Base-by-base conservation (phyloP, 306 rosid genomes). In the Dicorynia guianensis region DNA sequence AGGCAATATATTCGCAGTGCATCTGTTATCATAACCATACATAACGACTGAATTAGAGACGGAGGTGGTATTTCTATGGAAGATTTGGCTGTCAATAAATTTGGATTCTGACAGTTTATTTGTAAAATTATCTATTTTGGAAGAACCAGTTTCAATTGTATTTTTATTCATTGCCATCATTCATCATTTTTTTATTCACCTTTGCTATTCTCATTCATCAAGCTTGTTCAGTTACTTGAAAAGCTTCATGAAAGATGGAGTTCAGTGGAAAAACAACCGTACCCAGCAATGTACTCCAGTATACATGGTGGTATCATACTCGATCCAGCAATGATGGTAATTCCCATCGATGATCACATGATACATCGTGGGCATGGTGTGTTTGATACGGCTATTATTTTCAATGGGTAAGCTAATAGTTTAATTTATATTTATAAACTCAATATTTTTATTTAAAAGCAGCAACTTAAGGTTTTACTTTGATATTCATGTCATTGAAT, bases 271-370 rank as follows among this genome's bases (percentile, higher is more conserved):
- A 86, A 85, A 56, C 81, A 81, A 83, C 90, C 93, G 69, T 92
- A 87, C 75, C 93, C 96, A 6, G 97, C 96, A 33, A 92, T 92
- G 97, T 92, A 86, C 72, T 92, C 96, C 60, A 92, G 98, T 80
- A 35, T 85, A 72, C 90, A 80, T 82, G 98, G 97, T 63, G 98
- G 98, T 62, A 92, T 95, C 71, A 82, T 82, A 76, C 93, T 89
- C 68, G 98, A 92, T 82, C 98, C 97, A 20, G 89, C 90, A 54
- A n/a, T 87, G 90, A 87, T 87, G 90, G 86, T 79, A 33, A 79
- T 87, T 80, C 90, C 90, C 71, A 63, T 87, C 2, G 88, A 87
- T 72, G 90, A 87, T 81, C 90, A 87, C 86, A 87, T 87, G 90
- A 88, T 87, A 33, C 90, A 87, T 77, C 77, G 90, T 14, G 90